Evolutionary conservation across 805 yeast species (phyloP).

Genomic region (Suhomyces sp.): DNA sequence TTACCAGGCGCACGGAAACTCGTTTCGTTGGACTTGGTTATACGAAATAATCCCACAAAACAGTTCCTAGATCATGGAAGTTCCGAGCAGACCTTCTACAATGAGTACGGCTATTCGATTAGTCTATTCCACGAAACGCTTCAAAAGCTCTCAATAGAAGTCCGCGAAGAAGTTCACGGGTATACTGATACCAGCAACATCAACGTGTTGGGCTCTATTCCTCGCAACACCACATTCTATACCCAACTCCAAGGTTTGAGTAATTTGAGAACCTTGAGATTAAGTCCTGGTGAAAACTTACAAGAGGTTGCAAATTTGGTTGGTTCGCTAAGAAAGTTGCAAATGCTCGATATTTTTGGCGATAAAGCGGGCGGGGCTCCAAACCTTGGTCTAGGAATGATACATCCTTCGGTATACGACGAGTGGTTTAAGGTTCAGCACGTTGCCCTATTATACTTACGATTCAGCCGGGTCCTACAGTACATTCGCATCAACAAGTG

Average conservation of each 20-base stretch:
- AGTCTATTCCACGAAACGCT: conserved; percentile 19
- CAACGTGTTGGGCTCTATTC: conserved; percentile 5
- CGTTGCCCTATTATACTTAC: conserved; percentile 42
- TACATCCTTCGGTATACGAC: conserved; percentile 53
- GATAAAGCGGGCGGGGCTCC: conserved; percentile 52
- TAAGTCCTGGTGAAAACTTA: conserved; percentile 36
- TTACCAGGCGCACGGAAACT: conserved; percentile 17
- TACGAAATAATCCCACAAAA: conserved; percentile 38
- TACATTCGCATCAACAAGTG: conserved; percentile 50
- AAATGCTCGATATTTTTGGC: conserved; percentile 46
- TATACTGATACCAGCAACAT: conserved; percentile 3
- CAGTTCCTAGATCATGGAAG: conserved; percentile 4
- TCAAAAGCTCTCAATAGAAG: conserved; percentile 36
- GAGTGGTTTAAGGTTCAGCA: conserved; percentile 57
- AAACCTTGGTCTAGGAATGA: conserved; percentile 51
- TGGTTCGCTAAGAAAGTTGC: conserved; percentile 19
- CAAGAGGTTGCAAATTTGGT: conserved; percentile 21
- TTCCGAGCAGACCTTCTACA: conserved; percentile 9
- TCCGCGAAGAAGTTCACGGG: conserved; percentile 31
- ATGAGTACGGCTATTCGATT: conserved; percentile 17
- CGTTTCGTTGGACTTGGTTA: conserved; percentile 36
- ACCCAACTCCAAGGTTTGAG: conserved; percentile 11
- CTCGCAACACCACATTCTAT: conserved; percentile 7
- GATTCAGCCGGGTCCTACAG: conserved; percentile 23
- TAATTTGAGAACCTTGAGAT: conserved; percentile 35